These are phyloP conservation scores for Rostrohypoxylon terebratum DNA, from an alignment of 495 filamentous ascomycete genomes.

Conservation along the genomic window DNA sequence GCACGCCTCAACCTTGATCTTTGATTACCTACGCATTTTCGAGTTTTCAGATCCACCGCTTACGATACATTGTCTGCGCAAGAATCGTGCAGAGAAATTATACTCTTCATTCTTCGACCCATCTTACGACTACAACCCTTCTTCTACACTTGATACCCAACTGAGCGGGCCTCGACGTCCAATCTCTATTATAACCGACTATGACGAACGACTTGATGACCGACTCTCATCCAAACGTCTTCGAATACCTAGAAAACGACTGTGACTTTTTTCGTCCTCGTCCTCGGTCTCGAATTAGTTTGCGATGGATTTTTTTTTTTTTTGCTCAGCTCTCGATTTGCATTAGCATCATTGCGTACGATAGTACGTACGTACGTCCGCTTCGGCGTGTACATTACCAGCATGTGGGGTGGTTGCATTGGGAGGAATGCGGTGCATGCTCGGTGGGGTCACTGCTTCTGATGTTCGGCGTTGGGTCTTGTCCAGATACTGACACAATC, in stretches of 20 bases:
- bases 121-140: not conserved
- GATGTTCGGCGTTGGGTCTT: too few relatives aligned
- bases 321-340: too few relatives aligned
- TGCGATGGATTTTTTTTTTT: not conserved
- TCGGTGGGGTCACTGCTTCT: too few relatives aligned
- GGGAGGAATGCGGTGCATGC: too few relatives aligned
- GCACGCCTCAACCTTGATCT: not conserved
- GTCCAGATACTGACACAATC: too few relatives aligned
- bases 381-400: too few relatives aligned
- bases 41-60: not conserved
- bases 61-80: not conserved
- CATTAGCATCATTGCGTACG: too few relatives aligned
- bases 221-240: not conserved
- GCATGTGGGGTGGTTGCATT: too few relatives aligned
- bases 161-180: constrained; percentile 2
- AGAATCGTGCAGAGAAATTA: not conserved
- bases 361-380: too few relatives aligned
- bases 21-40: not conserved
- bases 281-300: not conserved
- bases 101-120: not conserved
- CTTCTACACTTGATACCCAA: not conserved
- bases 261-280: not conserved
- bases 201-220: not conserved
- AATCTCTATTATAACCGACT: not conserved
- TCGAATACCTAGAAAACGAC: not conserved